These are phyloP conservation scores for Carallia brachiata DNA, from an alignment of 345 rosid genomes.

Conservation along the genomic window DNA sequence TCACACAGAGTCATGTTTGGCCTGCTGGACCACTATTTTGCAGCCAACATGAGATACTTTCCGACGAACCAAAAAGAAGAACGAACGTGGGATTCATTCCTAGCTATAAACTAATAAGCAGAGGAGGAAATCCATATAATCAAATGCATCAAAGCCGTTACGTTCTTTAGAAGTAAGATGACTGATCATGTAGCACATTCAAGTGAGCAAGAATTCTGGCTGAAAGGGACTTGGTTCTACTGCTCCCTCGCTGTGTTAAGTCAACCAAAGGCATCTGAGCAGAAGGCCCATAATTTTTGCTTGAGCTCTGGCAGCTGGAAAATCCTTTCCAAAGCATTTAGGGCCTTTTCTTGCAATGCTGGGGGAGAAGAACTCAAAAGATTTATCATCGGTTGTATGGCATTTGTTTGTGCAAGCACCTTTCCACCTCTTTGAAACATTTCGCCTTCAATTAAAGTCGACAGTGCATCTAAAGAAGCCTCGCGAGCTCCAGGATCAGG, in stretches of 20 bases:
- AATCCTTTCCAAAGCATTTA: slow-evolving; percentile 54
- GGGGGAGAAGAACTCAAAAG: slow-evolving; percentile 50
- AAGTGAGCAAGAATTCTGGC: slow-evolving; percentile 67
- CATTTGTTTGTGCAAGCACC: slow-evolving; percentile 53
- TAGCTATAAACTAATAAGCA: not conserved
- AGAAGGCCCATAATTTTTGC: slow-evolving; percentile 50
- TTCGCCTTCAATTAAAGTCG: slow-evolving; percentile 56
- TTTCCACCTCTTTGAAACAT: slow-evolving; percentile 53
- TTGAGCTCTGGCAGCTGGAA: slow-evolving; percentile 58
- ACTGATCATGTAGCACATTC: slow-evolving; percentile 61
- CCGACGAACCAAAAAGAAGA: too few species aligned
- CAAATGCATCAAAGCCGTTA: not conserved
- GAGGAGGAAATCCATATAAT: not conserved
- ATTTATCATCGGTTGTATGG: slow-evolving; percentile 45
- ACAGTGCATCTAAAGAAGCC: slow-evolving; percentile 59
- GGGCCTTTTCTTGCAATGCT: slow-evolving; percentile 53
- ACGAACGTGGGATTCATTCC: not conserved
- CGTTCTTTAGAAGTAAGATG: slow-evolving; percentile 54
- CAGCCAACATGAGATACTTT: not conserved
- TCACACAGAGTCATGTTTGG: not conserved
- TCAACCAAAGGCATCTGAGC: slow-evolving; percentile 67
- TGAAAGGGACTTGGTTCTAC: slow-evolving; percentile 54
- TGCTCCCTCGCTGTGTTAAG: slow-evolving; percentile 60
- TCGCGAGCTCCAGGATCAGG: slow-evolving; percentile 45
- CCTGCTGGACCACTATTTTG: not conserved